phyloP scores from a whole-genome alignment of 768 basidiomycete species.

The Butyriboletus loyo region DNA sequence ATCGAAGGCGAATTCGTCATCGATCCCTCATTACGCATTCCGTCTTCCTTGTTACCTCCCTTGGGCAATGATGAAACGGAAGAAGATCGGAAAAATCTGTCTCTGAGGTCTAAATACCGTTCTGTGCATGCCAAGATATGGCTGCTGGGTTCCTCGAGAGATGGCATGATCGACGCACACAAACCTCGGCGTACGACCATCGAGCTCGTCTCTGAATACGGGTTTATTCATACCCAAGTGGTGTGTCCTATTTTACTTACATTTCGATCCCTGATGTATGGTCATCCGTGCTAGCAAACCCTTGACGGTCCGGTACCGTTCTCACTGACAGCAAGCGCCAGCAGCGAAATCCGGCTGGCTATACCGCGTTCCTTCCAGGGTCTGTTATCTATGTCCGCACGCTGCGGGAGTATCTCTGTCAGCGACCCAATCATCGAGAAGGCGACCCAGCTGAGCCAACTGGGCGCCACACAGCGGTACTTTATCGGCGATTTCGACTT shows the following conservation, averaged over 20 bases:
- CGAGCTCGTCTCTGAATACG: constrained; percentile 17
- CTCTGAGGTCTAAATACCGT: constrained; percentile 33
- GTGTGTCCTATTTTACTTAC: constrained; percentile 7
- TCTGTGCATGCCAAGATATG: constrained; percentile 40
- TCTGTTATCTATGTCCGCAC: constrained; percentile 15
- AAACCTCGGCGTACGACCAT: constrained; percentile 18
- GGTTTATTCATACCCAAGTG: constrained; percentile 14
- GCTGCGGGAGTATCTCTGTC: constrained; percentile 15
- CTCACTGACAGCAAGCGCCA: constrained; percentile 3
- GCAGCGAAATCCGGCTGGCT: constrained; percentile 15
- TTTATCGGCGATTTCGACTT: constrained; percentile 25
- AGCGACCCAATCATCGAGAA: constrained; percentile 12
- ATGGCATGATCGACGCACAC: constrained; percentile 2
- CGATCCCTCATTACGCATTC: constrained; percentile 42
- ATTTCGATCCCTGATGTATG: background rate
- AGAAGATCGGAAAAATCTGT: constrained; percentile 39
- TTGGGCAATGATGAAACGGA: constrained; percentile 35
- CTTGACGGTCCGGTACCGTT: constrained; percentile 16
- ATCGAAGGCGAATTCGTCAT: constrained; percentile 38
- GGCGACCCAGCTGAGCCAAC: constrained; percentile 23
- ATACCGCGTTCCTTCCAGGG: constrained; percentile 26
- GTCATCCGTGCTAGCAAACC: constrained; percentile 6
- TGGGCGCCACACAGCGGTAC: constrained; percentile 12
- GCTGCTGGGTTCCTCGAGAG: constrained; percentile 19
- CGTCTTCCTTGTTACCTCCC: constrained; percentile 38